These are phyloP conservation scores for Trichosanthes cucumerina DNA, from an alignment of 306 rosid genomes.

Conservation along the genomic window DNA sequence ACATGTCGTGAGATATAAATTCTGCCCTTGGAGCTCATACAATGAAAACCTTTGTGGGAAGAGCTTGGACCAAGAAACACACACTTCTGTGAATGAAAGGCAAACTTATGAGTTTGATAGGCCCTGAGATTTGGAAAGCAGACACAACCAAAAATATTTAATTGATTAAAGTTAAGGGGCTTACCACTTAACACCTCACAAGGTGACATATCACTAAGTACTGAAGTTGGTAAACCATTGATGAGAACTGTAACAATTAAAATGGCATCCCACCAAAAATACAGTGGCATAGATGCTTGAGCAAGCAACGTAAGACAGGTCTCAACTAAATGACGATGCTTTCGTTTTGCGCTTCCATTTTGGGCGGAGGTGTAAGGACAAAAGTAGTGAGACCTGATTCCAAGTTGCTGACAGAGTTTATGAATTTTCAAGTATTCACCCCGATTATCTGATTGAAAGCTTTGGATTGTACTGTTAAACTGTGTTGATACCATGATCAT, in stretches of 20 bases:
- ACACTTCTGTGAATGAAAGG: too few relatives aligned
- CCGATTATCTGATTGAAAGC: background rate
- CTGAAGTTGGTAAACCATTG: background rate
- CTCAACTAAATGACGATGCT: background rate
- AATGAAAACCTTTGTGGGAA: too few relatives aligned
- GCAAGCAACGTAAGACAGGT: background rate
- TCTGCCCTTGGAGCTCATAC: too few relatives aligned
- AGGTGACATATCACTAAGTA: too few relatives aligned
- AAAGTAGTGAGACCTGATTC: rapidly evolving
- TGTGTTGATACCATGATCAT: background rate
- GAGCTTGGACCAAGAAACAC: too few relatives aligned
- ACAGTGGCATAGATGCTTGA: background rate
- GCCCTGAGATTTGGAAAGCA: too few relatives aligned
- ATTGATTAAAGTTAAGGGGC: too few relatives aligned
- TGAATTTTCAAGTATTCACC: background rate
- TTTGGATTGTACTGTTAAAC: background rate
- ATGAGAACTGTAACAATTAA: rapidly evolving
- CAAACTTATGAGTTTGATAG: too few relatives aligned
- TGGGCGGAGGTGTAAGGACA: background rate
- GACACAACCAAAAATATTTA: too few relatives aligned
- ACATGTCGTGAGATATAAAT: too few relatives aligned
- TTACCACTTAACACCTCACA: too few relatives aligned
- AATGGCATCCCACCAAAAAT: background rate
- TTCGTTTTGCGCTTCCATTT: background rate
- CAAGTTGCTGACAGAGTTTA: rapidly evolving